Evolutionary conservation across 306 rosid genomes (phyloP).

Genomic region (Potentilla sterilis): DNA sequence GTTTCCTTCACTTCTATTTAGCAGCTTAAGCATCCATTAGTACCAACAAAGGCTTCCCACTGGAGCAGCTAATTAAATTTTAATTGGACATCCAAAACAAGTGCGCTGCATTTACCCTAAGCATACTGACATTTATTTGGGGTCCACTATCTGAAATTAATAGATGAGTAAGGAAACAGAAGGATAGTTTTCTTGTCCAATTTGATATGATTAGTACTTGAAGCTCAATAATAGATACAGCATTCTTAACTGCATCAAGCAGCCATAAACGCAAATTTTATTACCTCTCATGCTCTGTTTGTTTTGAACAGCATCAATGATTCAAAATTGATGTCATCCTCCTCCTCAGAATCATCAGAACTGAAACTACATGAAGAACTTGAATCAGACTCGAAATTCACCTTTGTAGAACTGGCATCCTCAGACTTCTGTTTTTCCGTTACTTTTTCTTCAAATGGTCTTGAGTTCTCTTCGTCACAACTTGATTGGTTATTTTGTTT

Average conservation of each 20-base stretch:
- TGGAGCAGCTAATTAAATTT: too few relatives aligned
- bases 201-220: background rate
- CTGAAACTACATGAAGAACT: slow-evolving; percentile 16
- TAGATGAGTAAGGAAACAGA: background rate
- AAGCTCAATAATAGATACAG: background rate
- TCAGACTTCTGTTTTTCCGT: background rate
- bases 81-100: too few relatives aligned
- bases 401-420: background rate
- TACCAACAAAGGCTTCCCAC: background rate
- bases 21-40: background rate
- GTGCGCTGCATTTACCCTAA: background rate
- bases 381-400: background rate
- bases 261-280: slow-evolving; percentile 8
- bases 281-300: slow-evolving; percentile 9
- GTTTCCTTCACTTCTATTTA: background rate
- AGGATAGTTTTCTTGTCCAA: background rate
- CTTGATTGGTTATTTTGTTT: background rate
- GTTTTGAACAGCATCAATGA: background rate
- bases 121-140: background rate
- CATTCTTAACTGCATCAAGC: slow-evolving; percentile 23
- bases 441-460: background rate
- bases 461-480: background rate
- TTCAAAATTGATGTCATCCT: background rate
- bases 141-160: background rate
- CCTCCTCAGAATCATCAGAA: slow-evolving; percentile 18